Conservation (phyloP, 1,284 basidiomycete species). For the Taiwanofungus camphoratus region DNA sequence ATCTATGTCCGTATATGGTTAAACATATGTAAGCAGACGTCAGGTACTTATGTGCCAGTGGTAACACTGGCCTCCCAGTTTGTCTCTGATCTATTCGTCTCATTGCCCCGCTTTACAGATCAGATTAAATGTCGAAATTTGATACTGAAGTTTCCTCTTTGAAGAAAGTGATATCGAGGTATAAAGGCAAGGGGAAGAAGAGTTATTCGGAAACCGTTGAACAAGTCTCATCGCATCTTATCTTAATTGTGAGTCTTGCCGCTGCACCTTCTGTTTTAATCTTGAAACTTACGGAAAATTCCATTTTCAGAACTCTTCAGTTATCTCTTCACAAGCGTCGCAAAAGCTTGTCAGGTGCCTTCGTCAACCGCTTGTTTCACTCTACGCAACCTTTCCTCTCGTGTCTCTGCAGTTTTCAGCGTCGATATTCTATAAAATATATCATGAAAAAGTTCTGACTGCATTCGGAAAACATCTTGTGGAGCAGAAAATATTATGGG, state of each 20-base stretch:
- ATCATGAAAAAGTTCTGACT: constrained; percentile 24
- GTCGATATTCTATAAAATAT: constrained; percentile 21
- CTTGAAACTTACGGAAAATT: not conserved
- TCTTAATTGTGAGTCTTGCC: constrained; percentile 19
- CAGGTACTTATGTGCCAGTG: too few relatives aligned
- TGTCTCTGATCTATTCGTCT: too few relatives aligned
- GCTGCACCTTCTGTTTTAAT: not conserved
- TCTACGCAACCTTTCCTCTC: constrained; percentile 23
- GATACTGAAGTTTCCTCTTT: constrained; percentile 5
- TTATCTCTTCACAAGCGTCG: constrained; percentile 14
- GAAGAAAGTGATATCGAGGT: constrained; percentile 12
- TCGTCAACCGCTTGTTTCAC: constrained; percentile 21
- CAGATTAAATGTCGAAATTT: constrained; percentile 3
- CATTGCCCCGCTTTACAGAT: too few relatives aligned
- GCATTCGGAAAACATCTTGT: constrained; percentile 15
- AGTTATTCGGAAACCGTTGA: constrained; percentile 10
- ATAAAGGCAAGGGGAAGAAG: constrained; percentile 13
- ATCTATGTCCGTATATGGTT: too few relatives aligned
- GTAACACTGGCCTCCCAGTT: too few relatives aligned
- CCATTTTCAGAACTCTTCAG: constrained; percentile 18
- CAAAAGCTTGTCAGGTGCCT: constrained; percentile 20
- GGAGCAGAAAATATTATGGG: constrained; percentile 25
- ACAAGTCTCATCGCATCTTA: constrained; percentile 20
- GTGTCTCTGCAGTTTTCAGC: constrained; percentile 25
- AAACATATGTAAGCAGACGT: too few relatives aligned